Percentiles rank a stretch among this genome's conserved stretches.
Conservation (phyloP, 2,329 filamentous ascomycete species). For the Epichloe festucae region DNA sequence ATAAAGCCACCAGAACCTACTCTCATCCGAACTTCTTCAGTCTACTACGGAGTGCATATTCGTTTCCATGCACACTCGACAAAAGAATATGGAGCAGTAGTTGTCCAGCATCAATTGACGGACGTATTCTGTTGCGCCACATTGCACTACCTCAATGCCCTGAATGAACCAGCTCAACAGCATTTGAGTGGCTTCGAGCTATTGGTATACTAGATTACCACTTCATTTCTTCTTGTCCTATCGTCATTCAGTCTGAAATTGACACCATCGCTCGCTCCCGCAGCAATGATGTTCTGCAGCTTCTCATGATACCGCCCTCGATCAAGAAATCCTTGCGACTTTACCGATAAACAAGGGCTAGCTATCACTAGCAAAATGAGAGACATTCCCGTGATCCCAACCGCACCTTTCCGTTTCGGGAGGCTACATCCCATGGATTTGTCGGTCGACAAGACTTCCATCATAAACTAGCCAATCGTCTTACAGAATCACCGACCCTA, state of each 20-base stretch:
- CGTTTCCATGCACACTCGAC: neutral
- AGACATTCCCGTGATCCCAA: neutral
- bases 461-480: constrained; percentile 10
- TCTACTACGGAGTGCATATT: neutral
- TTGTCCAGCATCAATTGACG: neutral
- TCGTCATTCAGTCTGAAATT: neutral
- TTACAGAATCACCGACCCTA: constrained; percentile 7
- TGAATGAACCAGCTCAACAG: neutral
- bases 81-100: no score
- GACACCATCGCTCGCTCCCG: neutral
- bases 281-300: constrained; percentile 3
- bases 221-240: neutral
- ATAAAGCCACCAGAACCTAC: neutral
- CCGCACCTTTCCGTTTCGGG: neutral
- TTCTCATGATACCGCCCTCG: neutral
- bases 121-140: neutral
- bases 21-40: neutral
- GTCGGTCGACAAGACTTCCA: neutral
- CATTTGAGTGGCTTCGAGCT: no score
- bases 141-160: neutral
- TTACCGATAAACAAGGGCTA: neutral
- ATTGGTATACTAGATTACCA: neutral
- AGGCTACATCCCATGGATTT: neutral
- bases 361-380: no score
- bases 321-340: neutral